Evolutionary conservation across 305 asterid species (phyloP).

Genomic region (Fraxinus albicans): DNA sequence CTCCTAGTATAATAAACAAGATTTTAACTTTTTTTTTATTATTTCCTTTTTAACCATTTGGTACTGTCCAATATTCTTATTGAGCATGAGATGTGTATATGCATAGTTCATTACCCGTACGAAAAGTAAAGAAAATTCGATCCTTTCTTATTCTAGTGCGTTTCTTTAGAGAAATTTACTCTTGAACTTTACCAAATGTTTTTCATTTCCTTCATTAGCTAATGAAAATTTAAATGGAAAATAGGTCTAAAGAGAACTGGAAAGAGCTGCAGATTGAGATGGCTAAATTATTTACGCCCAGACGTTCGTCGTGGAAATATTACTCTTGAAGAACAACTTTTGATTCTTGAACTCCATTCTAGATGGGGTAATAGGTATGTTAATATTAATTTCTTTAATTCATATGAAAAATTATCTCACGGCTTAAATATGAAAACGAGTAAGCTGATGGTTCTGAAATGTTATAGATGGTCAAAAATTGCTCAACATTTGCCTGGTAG

Average conservation of each 20-base stretch:
- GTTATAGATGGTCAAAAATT: slow-evolving; percentile 73
- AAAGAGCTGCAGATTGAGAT: slow-evolving; percentile 76
- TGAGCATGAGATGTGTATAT: background rate
- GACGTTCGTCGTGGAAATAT: slow-evolving; percentile 87
- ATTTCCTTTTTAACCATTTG: background rate
- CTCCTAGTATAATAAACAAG: background rate
- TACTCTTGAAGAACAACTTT: slow-evolving; percentile 74
- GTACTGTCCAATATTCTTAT: background rate
- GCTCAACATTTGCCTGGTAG: slow-evolving; percentile 87
- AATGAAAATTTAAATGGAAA: background rate
- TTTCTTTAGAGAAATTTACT: slow-evolving; percentile 21
- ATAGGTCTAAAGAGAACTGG: slow-evolving; percentile 80
- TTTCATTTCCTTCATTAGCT: background rate
- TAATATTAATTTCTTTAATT: background rate
- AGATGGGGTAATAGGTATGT: slow-evolving; percentile 83
- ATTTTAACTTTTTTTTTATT: background rate
- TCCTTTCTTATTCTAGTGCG: background rate
- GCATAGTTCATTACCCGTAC: slow-evolving; percentile 24
- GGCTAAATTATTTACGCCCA: slow-evolving; percentile 81
- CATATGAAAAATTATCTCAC: background rate
- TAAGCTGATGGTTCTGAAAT: background rate
- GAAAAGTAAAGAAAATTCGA: background rate
- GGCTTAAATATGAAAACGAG: background rate
- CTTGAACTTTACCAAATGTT: slow-evolving; percentile 35
- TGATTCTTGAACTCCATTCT: slow-evolving; percentile 90